Base-by-base conservation (phyloP, 1,139 yeast genomes). In the Geotrichum carabidarum region DNA sequence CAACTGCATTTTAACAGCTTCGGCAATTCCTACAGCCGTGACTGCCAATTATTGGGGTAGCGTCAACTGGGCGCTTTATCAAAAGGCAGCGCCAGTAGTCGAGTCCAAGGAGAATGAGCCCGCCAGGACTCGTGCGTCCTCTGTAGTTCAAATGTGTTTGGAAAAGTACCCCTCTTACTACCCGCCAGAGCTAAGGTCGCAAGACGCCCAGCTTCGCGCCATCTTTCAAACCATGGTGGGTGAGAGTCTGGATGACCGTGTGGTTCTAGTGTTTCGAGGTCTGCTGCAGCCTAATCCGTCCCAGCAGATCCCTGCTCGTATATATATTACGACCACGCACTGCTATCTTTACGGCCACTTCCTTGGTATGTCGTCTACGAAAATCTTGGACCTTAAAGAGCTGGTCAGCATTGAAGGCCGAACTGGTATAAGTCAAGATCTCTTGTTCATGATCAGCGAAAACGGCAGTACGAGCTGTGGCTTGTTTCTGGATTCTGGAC, bases 21-120 rank as follows among this genome's bases (percentile, higher is more conserved):
- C 84, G 0, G 72, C 78, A 4, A 72, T 84, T 3, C 97, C 98
- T 0, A 84, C 85, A 17, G 96, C 97, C 0, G 71, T 86, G 7
- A 82, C 91, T 0, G 96, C 96, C 0, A 93, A 93, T 67, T 78
- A 85, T 18, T 90, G 97, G 96, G 98, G 99, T 0, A 82, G 89
- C 41, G 86, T 88, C 6, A 87, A 90, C 67, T 69, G 72, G 72
- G 65, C 64, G 1, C 53, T 62, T 2, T 63, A 66, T 54, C 54
- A 56, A 15, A 46, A 51, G 22, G 47, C 42, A 7, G 11, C 30
- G 5, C 38, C 14, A 14, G 14, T 36, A 4, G 44, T n/a, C 11
- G 38, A 40, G 7, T 2, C 9, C 7, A 36, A 32, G 27, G 45
- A 30, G 11, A 18, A 7, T 30, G 9, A 15, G 6, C 43, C 17